A percentile compares a stretch with the other conserved stretches of the same genome.
Conservation (phyloP, 2,329 filamentous ascomycete species). For the Xenoacremonium recifei region DNA sequence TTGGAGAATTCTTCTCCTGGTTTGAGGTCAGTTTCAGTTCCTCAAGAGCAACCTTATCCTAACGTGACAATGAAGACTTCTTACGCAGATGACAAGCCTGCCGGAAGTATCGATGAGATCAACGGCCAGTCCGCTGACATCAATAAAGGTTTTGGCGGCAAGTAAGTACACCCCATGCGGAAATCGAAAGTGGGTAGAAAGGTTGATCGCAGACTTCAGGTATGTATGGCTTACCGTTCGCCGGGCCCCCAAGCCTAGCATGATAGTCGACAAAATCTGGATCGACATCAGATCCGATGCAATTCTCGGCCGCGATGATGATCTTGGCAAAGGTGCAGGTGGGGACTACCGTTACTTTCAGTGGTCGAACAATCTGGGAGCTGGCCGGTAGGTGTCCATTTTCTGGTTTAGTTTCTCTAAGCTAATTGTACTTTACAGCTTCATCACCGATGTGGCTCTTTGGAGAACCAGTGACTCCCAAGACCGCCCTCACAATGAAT, state of each 20-base stretch:
- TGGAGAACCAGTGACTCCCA: constrained; percentile 1
- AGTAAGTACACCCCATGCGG: not conserved
- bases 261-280: not conserved
- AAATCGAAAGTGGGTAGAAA: not conserved
- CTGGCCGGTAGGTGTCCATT: not conserved
- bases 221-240: constrained; percentile 3
- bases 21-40: no score
- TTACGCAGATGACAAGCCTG: constrained; percentile 3
- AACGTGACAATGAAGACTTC: no score
- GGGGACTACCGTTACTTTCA: constrained; percentile 2
- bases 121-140: not conserved
- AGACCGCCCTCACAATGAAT: not conserved
- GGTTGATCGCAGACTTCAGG: not conserved
- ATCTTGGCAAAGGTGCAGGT: constrained; percentile 2
- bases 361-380: not conserved
- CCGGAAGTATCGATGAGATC: constrained; percentile 1
- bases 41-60: no score
- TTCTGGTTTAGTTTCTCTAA: not conserved
- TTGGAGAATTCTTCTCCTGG: no score
- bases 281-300: not conserved
- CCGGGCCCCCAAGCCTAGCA: not conserved
- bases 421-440: no score
- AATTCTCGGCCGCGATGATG: not conserved
- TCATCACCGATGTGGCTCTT: constrained; percentile 1
- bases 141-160: constrained; percentile 1